These are phyloP conservation scores for Baudoinia panamericana DNA, from an alignment of 495 filamentous ascomycete species.

Conservation along the genomic window DNA sequence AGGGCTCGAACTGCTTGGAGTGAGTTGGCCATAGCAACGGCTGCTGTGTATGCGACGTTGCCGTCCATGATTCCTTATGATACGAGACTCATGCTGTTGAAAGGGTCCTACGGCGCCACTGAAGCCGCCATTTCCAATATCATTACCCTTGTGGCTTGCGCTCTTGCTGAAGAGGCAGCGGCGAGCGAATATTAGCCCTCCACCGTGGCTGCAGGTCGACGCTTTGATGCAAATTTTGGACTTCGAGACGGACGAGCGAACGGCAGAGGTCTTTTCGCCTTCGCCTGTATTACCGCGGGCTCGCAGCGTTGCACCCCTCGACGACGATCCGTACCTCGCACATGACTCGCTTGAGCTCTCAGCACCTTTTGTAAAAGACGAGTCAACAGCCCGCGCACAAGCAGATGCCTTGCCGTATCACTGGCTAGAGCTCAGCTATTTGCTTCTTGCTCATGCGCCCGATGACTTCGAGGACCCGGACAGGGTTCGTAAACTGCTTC, in stretches of 20 bases:
- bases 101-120: slow-evolving; percentile 69
- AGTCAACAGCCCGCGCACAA: slow-evolving; percentile 45
- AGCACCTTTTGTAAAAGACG: slow-evolving; percentile 48
- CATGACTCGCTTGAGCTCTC: slow-evolving; percentile 14
- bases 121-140: slow-evolving; percentile 64
- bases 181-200: slow-evolving; percentile 84
- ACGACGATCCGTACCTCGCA: slow-evolving; percentile 18
- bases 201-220: slow-evolving; percentile 67
- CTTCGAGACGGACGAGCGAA: slow-evolving; percentile 52
- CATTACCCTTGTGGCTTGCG: slow-evolving; percentile 91
- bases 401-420: slow-evolving; percentile 72
- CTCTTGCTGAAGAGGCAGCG: slow-evolving; percentile 90
- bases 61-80: slow-evolving; percentile 2
- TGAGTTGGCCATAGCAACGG: slow-evolving; percentile 38
- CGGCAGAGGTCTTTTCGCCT: slow-evolving; percentile 56
- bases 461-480: slow-evolving; percentile 75
- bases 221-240: slow-evolving; percentile 64
- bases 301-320: slow-evolving; percentile 26
- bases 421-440: slow-evolving; percentile 79
- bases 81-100: neutral
- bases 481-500: slow-evolving; percentile 57
- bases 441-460: slow-evolving; percentile 66
- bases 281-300: slow-evolving; percentile 49
- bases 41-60: slow-evolving; percentile 16
- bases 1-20: slow-evolving; percentile 66